phyloP scores from a whole-genome alignment of 805 yeast genomes.

The Candida tammaniensis region DNA sequence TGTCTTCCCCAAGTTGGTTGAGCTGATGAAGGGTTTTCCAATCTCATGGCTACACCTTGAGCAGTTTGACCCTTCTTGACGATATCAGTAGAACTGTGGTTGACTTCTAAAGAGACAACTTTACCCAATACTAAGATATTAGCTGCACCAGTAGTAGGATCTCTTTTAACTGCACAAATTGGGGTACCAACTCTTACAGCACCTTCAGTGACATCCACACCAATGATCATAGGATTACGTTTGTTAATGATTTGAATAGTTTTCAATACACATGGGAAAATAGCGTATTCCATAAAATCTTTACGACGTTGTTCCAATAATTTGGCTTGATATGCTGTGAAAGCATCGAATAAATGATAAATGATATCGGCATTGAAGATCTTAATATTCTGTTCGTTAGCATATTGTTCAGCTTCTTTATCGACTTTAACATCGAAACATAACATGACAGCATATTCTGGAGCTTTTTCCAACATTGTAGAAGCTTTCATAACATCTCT shows the following conservation, averaged over 20 bases:
- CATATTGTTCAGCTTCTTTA: constrained; percentile 98
- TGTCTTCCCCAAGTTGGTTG: constrained; percentile 99
- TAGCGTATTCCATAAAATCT: constrained; percentile 84
- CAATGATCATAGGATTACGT: constrained; percentile 98
- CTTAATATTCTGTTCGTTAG: constrained; percentile 86
- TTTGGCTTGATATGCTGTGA: constrained; percentile 86
- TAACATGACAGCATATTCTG: constrained; percentile 94
- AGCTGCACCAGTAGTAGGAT: constrained; percentile 78
- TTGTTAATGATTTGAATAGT: constrained; percentile 96
- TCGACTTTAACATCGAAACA: constrained; percentile 97
- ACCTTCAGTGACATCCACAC: constrained; percentile 97
- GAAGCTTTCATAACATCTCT: constrained; percentile 98
- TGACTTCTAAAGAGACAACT: constrained; percentile 91
- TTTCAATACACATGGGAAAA: constrained; percentile 92
- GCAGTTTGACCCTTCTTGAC: constrained; percentile 94
- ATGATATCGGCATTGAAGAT: constrained; percentile 95
- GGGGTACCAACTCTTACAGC: constrained; percentile 89
- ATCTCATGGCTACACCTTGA: constrained; percentile 98
- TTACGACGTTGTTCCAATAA: constrained; percentile 86
- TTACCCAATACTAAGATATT: constrained; percentile 76
- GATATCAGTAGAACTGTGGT: constrained; percentile 75
- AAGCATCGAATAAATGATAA: constrained; percentile 93
- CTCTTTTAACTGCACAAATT: constrained; percentile 86
- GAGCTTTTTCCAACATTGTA: constrained; percentile 95
- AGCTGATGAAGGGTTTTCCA: constrained; percentile 86